Percentiles rank a stretch among this genome's conserved stretches.
phyloP scores from a whole-genome alignment of 2,329 filamentous ascomycete genomes.

The Eutypella sp. region DNA sequence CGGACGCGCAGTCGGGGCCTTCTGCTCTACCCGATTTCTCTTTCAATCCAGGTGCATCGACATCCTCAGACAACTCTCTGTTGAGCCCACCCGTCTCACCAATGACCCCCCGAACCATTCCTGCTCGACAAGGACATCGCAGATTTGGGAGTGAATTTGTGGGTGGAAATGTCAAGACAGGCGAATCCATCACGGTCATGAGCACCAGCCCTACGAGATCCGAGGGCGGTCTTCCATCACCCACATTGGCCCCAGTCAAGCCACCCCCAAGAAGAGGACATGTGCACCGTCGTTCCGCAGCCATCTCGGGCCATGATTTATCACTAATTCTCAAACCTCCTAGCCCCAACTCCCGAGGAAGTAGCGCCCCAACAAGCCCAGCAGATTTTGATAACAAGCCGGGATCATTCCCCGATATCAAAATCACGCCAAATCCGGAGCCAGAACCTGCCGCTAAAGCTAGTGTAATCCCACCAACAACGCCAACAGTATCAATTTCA shows the following conservation, averaged over 20 bases:
- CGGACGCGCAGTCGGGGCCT: conserved; percentile 28
- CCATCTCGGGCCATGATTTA: conserved; percentile 80
- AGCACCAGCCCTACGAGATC: conserved; percentile 66
- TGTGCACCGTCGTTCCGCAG: conserved; percentile 73
- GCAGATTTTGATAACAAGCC: conserved; percentile 38
- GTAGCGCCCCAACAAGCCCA: conserved; percentile 61
- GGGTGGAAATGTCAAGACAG: conserved; percentile 61
- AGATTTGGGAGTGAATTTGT: conserved; percentile 84
- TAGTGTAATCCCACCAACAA: conserved; percentile 17
- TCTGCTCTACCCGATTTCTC: conserved; percentile 49
- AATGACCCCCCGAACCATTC: conserved; percentile 29
- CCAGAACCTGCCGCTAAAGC: conserved; percentile 18
- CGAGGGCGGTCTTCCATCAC: conserved; percentile 53
- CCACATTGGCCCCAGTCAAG: conserved; percentile 46
- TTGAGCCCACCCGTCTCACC: conserved; percentile 50
- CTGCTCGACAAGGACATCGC: conserved; percentile 67
- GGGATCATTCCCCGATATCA: conserved; percentile 18
- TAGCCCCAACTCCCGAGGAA: conserved; percentile 48
- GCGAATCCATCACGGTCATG: conserved; percentile 55
- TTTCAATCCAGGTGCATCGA: conserved; percentile 46
- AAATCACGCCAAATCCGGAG: conserved; percentile 11
- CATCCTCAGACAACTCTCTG: conserved; percentile 26
- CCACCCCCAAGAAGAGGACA: conserved; percentile 61
- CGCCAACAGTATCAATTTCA: conserved; percentile 16
- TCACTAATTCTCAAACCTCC: conserved; percentile 60